Conservation (phyloP, 2,329 filamentous ascomycete species). For the Colletotrichum cereale region DNA sequence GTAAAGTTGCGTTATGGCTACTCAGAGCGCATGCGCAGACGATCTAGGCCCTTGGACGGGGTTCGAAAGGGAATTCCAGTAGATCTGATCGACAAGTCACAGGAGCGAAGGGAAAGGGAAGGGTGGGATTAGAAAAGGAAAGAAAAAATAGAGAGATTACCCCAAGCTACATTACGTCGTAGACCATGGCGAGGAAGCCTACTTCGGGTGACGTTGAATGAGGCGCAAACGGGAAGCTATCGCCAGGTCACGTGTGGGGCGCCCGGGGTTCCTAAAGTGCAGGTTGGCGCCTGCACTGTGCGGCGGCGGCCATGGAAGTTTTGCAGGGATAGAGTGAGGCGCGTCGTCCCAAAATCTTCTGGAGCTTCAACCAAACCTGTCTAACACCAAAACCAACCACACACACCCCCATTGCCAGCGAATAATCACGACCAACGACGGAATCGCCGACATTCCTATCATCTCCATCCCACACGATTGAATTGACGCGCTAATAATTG, state of each 20-base stretch:
- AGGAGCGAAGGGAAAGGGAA: not conserved
- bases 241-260: conserved; percentile 40
- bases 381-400: conserved; percentile 29
- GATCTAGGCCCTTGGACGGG: not conserved
- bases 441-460: conserved; percentile 9
- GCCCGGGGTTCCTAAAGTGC: conserved; percentile 26
- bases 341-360: conserved; percentile 42
- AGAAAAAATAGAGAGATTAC: not conserved
- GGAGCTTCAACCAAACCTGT: conserved; percentile 38
- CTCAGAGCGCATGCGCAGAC: not conserved
- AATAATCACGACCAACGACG: conserved; percentile 17
- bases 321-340: conserved; percentile 39
- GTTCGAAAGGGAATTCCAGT: not conserved
- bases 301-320: conserved; percentile 28
- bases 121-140: not conserved
- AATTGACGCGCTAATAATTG: conserved; percentile 32
- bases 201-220: conserved; percentile 1
- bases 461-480: not conserved
- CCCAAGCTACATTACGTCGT: not conserved
- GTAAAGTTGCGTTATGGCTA: not conserved
- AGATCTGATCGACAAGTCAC: not conserved
- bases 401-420: conserved; percentile 15
- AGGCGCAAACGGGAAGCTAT: conserved; percentile 27
- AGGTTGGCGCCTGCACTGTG: conserved; percentile 36
- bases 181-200: not conserved